A percentile compares a stretch with the other conserved stretches of the same genome.
Evolutionary conservation across 306 rosid genomes (phyloP).

Genomic region (Trifolium pratense): DNA sequence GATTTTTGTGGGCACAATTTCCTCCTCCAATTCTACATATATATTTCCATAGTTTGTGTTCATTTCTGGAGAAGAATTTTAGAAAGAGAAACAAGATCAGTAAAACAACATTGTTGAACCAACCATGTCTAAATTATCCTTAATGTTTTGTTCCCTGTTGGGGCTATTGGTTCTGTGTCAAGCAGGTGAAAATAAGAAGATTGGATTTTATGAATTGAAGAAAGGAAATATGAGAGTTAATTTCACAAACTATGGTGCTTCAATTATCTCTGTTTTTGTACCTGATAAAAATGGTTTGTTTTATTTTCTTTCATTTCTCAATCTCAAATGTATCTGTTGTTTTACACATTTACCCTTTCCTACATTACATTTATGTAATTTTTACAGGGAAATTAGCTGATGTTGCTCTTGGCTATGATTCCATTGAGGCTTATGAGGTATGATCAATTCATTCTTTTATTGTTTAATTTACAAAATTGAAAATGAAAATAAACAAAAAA

Average conservation of each 20-base stretch:
- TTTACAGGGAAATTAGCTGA: conserved; percentile 45
- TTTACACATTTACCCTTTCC: neutral
- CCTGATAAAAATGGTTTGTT: conserved; percentile 52
- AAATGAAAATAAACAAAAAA: neutral
- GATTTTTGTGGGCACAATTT: neutral
- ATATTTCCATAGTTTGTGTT: neutral
- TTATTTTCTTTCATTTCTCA: neutral
- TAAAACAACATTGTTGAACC: neutral
- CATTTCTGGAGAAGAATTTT: neutral
- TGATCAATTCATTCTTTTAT: conserved; percentile 13
- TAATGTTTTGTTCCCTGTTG: neutral
- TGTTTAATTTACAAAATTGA: conserved; percentile 9
- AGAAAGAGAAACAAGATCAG: neutral
- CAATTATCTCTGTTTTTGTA: conserved; percentile 31
- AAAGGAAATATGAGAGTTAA: conserved; percentile 37
- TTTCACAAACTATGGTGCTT: conserved; percentile 51
- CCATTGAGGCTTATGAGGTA: conserved; percentile 40
- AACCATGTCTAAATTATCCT: conserved; percentile 32
- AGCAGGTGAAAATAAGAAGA: conserved; percentile 14
- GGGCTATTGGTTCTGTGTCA: conserved; percentile 20
- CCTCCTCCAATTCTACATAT: neutral
- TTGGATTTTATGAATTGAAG: conserved; percentile 42
- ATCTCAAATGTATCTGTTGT: neutral
- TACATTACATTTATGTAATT: neutral
- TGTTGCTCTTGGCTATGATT: conserved; percentile 52